Conservation (phyloP, 345 rosid genomes). For the Bruguiera gymnorhiza region DNA sequence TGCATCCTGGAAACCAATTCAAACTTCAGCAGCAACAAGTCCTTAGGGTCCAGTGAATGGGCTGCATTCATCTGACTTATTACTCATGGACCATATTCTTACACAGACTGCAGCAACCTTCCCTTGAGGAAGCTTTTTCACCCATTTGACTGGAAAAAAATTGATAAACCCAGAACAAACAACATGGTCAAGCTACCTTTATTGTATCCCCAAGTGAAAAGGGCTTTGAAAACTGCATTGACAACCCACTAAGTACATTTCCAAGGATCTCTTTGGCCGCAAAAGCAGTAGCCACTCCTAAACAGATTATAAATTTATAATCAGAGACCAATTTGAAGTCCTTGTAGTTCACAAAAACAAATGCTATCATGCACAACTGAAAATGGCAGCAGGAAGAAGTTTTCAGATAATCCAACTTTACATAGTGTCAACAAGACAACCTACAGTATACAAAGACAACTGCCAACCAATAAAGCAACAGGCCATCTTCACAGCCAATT, state of each 20-base stretch:
- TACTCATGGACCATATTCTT: not conserved
- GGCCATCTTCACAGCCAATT: too few species aligned
- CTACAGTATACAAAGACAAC: too few species aligned
- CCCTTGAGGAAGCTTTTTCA: not conserved
- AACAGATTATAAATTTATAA: conserved; percentile 6
- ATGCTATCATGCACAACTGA: not conserved
- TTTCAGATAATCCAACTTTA: conserved; percentile 5
- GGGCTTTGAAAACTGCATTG: conserved; percentile 82
- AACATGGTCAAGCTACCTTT: conserved; percentile 50
- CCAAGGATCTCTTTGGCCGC: conserved; percentile 91
- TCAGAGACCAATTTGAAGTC: not conserved
- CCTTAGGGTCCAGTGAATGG: not conserved
- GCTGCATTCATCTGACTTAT: not conserved
- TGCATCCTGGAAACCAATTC: not conserved
- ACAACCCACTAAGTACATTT: conserved; percentile 85
- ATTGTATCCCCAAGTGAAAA: conserved; percentile 94
- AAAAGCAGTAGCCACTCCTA: conserved; percentile 99
- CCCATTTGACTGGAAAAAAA: not conserved
- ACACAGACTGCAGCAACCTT: not conserved
- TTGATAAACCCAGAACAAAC: conserved; percentile 3
- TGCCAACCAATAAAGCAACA: too few species aligned
- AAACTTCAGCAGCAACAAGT: not conserved
- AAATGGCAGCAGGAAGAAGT: not conserved
- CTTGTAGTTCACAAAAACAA: not conserved
- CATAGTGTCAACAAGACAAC: not conserved